A percentile compares a stretch with the other conserved stretches of the same genome.
phyloP scores from a whole-genome alignment of 208 protist species.

The Porcisia hertigi region DNA sequence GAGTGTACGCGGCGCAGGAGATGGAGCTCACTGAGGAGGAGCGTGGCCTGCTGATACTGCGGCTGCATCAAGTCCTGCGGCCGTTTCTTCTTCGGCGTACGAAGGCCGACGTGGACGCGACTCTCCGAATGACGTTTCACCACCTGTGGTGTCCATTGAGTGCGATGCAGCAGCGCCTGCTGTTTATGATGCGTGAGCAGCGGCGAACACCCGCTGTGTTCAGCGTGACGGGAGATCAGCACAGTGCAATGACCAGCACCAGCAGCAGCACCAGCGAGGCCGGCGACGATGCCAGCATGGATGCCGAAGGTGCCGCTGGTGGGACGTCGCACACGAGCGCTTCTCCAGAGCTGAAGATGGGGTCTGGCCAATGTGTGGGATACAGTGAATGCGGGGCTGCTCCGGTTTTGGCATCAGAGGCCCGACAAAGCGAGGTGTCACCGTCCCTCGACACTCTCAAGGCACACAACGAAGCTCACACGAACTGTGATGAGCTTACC shows the following conservation, averaged over 20 bases:
- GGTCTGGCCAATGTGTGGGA: background rate
- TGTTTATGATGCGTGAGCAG: conserved; percentile 62
- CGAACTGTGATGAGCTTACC: background rate
- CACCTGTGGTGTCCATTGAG: conserved; percentile 48
- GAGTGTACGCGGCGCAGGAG: conserved; percentile 44
- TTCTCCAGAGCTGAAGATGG: background rate
- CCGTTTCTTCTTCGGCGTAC: conserved; percentile 96
- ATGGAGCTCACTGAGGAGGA: conserved; percentile 64
- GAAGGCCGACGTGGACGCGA: conserved; percentile 94
- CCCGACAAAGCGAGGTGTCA: background rate
- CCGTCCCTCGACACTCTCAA: background rate
- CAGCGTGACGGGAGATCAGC: background rate
- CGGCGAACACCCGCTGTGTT: conserved; percentile 31
- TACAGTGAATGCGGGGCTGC: background rate
- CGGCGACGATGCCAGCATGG: background rate
- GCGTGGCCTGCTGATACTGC: conserved; percentile 59
- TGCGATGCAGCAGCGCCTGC: conserved; percentile 49
- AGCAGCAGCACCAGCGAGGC: background rate
- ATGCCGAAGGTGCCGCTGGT: background rate
- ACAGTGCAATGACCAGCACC: background rate
- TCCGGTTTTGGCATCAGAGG: background rate
- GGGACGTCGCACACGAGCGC: background rate
- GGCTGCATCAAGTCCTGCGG: conserved; percentile 92
- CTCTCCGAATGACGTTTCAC: conserved; percentile 89
- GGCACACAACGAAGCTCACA: background rate